These are phyloP conservation scores for Aspergillus pseudotamarii DNA, from an alignment of 2,329 filamentous ascomycete genomes.

Conservation along the genomic window DNA sequence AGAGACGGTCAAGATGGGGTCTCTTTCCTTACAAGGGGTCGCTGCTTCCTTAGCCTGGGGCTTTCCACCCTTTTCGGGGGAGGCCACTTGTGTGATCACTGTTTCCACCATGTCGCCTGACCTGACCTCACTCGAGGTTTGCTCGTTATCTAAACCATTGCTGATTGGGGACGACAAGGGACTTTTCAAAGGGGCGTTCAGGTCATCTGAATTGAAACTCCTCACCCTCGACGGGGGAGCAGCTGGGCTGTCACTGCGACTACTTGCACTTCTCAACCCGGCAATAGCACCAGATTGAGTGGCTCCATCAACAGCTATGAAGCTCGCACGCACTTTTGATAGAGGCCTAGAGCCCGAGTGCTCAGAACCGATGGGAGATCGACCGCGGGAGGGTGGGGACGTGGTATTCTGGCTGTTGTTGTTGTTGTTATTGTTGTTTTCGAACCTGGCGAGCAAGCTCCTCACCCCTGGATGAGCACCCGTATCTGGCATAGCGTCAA, in stretches of 20 bases:
- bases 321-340: conserved; percentile 74
- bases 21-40: conserved; percentile 20
- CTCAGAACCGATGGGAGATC: conserved; percentile 61
- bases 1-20: conserved; percentile 15
- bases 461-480: conserved; percentile 57
- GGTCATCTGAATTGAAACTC: conserved; percentile 34
- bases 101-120: background rate
- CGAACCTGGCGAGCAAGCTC: conserved; percentile 79
- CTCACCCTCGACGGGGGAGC: conserved; percentile 31
- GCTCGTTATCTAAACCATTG: conserved; percentile 23
- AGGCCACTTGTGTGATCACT: background rate
- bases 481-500: conserved; percentile 23
- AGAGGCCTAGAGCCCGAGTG: conserved; percentile 59
- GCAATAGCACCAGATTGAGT: conserved; percentile 46
- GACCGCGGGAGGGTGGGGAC: conserved; percentile 69
- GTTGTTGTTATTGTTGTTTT: conserved; percentile 64
- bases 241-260: conserved; percentile 35
- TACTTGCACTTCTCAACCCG: conserved; percentile 46
- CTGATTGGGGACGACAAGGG: conserved; percentile 31
- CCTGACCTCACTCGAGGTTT: conserved; percentile 9
- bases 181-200: conserved; percentile 34
- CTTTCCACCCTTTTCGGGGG: background rate
- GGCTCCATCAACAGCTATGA: conserved; percentile 68
- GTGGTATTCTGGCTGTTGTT: conserved; percentile 56
- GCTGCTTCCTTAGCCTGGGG: conserved; percentile 11